Conservation (phyloP, 495 filamentous ascomycete genomes). For the Talaromyces adpressus region DNA sequence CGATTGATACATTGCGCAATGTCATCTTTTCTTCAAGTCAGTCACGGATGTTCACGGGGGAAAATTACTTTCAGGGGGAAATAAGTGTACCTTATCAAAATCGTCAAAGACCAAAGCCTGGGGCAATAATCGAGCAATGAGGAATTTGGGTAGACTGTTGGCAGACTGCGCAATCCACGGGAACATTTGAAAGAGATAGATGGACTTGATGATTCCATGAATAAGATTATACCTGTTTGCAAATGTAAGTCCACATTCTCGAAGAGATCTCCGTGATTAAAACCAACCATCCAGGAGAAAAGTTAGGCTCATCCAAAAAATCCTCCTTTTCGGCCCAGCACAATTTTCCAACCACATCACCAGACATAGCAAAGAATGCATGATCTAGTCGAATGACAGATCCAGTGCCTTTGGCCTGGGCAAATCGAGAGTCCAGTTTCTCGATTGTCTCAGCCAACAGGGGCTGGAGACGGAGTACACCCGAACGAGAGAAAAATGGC, state of each 20-base stretch:
- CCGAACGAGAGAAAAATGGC: conserved; percentile 22
- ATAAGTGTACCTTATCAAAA: not conserved
- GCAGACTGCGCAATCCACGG: conserved; percentile 14
- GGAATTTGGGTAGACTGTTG: not conserved
- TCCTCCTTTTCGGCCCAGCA: conserved; percentile 7
- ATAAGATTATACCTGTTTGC: not conserved
- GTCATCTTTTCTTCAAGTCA: not conserved
- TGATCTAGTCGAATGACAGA: conserved; percentile 25
- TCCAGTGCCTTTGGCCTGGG: conserved; percentile 20
- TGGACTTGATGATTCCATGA: conserved; percentile 2
- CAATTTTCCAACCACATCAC: conserved; percentile 34
- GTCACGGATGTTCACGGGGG: not conserved
- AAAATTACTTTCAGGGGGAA: not conserved
- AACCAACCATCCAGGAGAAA: conserved; percentile 5
- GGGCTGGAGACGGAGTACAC: conserved; percentile 20
- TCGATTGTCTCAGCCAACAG: conserved; percentile 20
- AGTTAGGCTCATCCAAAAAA: not conserved
- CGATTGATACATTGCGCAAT: not conserved
- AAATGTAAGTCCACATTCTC: not conserved
- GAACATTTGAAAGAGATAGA: conserved; percentile 8
- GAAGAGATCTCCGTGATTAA: not conserved
- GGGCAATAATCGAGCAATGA: not conserved
- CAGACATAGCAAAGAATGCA: conserved; percentile 28
- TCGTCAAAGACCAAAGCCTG: conserved; percentile 4
- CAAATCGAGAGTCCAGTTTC: conserved; percentile 25